phyloP scores from a whole-genome alignment of 2,329 filamentous ascomycete species.

The Diaporthe nobilis region DNA sequence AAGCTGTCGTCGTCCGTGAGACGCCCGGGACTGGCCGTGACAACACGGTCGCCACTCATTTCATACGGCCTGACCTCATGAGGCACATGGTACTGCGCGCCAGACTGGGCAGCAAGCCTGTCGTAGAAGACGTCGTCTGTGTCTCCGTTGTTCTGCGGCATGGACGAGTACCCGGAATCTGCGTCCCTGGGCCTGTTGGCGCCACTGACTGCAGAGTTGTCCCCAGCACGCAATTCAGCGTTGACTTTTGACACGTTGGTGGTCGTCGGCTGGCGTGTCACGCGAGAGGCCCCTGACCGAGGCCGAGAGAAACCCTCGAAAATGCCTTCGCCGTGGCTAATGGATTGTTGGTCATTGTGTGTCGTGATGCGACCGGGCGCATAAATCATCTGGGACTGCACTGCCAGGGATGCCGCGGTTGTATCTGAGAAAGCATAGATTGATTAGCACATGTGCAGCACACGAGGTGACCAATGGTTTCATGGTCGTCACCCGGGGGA shows the following conservation, averaged over 20 bases:
- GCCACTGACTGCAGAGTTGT: neutral
- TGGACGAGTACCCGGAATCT: neutral
- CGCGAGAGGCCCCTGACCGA: rapidly evolving
- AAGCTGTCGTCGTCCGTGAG: neutral
- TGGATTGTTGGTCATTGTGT: neutral
- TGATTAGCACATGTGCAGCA: neutral
- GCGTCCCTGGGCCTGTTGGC: neutral
- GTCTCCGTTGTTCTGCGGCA: neutral
- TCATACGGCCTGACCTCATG: neutral
- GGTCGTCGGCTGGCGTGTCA: neutral
- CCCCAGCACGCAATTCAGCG: neutral
- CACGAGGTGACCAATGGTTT: neutral
- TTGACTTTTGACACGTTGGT: neutral
- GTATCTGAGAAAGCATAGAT: neutral
- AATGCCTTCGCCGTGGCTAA: neutral
- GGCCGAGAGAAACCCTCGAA: neutral
- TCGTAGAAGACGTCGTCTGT: no score
- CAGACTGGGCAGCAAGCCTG: neutral
- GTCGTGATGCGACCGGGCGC: neutral
- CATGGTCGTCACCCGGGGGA: neutral
- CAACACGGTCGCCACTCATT: neutral
- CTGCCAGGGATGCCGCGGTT: neutral
- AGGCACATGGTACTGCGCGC: neutral
- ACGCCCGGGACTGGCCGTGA: neutral
- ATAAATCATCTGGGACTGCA: neutral